Conservation (phyloP, 495 filamentous ascomycete genomes). For the Aspergillus conjunctus region DNA sequence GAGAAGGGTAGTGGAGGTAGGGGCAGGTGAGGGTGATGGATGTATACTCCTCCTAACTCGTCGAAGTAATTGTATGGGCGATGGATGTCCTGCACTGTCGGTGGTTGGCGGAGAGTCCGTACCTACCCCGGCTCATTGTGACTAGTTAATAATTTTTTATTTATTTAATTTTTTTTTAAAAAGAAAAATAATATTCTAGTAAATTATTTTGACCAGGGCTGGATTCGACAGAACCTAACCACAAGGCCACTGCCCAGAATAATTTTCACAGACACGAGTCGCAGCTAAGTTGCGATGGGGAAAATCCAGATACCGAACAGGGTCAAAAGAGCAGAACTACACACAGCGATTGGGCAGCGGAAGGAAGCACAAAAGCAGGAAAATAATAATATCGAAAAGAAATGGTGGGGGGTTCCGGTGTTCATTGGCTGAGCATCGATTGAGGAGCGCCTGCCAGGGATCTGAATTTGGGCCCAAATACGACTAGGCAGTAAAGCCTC, state of each 20-base stretch:
- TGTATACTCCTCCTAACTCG: constrained; percentile 15
- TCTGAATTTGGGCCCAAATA: constrained; percentile 23
- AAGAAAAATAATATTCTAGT: not conserved
- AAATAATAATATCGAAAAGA: constrained; percentile 17
- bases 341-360: constrained; percentile 18
- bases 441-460: constrained; percentile 27
- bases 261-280: constrained; percentile 17
- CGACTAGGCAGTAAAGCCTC: constrained; percentile 19
- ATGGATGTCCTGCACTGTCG: constrained; percentile 6
- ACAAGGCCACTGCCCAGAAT: not conserved
- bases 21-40: constrained; percentile 8
- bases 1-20: not conserved
- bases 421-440: constrained; percentile 26
- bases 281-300: not conserved
- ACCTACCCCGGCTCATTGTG: constrained; percentile 12
- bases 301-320: constrained; percentile 19
- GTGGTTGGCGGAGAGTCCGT: constrained; percentile 7
- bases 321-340: constrained; percentile 10
- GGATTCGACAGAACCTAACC: constrained; percentile 16
- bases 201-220: constrained; percentile 11
- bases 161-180: constrained; percentile 5
- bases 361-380: constrained; percentile 17
- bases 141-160: constrained; percentile 5
- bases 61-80: constrained; percentile 1
- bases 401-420: constrained; percentile 21